These are phyloP conservation scores for Cadophora sp. DNA, from an alignment of 2,329 filamentous ascomycete genomes.

Conservation along the genomic window DNA sequence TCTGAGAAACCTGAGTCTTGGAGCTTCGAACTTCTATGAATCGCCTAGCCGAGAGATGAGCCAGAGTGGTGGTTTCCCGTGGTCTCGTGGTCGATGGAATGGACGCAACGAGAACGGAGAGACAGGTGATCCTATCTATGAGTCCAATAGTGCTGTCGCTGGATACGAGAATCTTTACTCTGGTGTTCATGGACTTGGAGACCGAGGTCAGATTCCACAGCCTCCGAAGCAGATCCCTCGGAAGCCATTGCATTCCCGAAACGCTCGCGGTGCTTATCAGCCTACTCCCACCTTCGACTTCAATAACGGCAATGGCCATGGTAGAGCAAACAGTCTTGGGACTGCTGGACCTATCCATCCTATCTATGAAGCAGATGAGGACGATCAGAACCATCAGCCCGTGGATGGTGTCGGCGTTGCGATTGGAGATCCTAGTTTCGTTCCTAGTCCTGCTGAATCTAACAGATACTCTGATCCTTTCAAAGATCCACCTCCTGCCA, in stretches of 20 bases:
- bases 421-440: constrained; percentile 30
- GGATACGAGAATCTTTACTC: constrained; percentile 40
- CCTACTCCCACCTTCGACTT: constrained; percentile 52
- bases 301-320: constrained; percentile 42
- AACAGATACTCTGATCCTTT: constrained; percentile 41
- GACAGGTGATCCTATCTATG: constrained; percentile 25
- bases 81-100: constrained; percentile 39
- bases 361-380: constrained; percentile 68
- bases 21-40: constrained; percentile 32
- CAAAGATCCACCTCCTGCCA: constrained; percentile 36
- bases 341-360: constrained; percentile 63
- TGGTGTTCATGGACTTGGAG: constrained; percentile 33
- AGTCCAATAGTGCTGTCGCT: constrained; percentile 39
- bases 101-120: constrained; percentile 25
- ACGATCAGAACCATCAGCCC: constrained; percentile 34
- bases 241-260: constrained; percentile 47
- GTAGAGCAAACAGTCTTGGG: constrained; percentile 52
- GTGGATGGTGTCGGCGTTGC: constrained; percentile 35
- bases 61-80: constrained; percentile 36
- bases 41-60: constrained; percentile 32
- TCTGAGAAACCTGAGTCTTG: constrained; percentile 57
- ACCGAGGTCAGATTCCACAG: constrained; percentile 23
- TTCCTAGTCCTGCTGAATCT: constrained; percentile 21
- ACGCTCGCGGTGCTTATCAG: constrained; percentile 46
- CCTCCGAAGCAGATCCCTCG: constrained; percentile 42